A percentile compares a stretch with the other conserved stretches of the same genome.
Evolutionary conservation across 495 filamentous ascomycete genomes (phyloP).

Genomic region (Xylaria longipes): DNA sequence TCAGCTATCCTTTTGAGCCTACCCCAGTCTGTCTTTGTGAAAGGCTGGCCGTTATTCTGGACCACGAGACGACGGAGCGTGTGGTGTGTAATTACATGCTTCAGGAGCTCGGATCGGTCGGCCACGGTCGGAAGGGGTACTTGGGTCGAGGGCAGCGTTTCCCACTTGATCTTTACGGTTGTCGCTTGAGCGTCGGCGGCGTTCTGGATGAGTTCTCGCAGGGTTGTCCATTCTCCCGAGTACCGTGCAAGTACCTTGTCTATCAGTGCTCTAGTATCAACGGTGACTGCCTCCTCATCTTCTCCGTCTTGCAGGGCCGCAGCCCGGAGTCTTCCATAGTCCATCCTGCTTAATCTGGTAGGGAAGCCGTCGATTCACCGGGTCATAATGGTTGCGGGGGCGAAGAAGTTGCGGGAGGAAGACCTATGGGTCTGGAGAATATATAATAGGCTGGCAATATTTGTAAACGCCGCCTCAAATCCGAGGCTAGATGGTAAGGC

Average conservation of each 20-base stretch:
- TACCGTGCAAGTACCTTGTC: conserved; percentile 97
- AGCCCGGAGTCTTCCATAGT: conserved; percentile 83
- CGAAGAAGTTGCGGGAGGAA: neutral
- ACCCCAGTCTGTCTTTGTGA: conserved; percentile 88
- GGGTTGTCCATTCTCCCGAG: conserved; percentile 85
- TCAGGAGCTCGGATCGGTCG: conserved; percentile 72
- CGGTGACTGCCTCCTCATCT: conserved; percentile 97
- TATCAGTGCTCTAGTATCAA: conserved; percentile 94
- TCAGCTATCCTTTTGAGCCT: conserved; percentile 95
- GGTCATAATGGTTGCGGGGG: neutral
- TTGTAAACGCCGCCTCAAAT: neutral
- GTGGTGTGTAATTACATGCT: conserved; percentile 81
- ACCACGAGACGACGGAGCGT: conserved; percentile 84
- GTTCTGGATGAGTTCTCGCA: conserved; percentile 97
- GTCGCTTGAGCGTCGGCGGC: conserved; percentile 93
- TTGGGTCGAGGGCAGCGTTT: conserved; percentile 80
- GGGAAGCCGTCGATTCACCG: neutral
- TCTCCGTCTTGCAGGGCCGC: conserved; percentile 84
- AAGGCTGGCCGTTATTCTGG: conserved; percentile 86
- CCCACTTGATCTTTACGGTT: conserved; percentile 87
- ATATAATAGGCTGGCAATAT: neutral
- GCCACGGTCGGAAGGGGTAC: conserved; percentile 73
- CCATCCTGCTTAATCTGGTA: conserved; percentile 52
- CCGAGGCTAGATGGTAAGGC: neutral
- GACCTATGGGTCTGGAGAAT: neutral